Evolutionary conservation across 2,329 filamentous ascomycete genomes (phyloP), one percentile per base, ranked within the genome.

Genomic region (Aspergillus pseudotamarii): DNA sequence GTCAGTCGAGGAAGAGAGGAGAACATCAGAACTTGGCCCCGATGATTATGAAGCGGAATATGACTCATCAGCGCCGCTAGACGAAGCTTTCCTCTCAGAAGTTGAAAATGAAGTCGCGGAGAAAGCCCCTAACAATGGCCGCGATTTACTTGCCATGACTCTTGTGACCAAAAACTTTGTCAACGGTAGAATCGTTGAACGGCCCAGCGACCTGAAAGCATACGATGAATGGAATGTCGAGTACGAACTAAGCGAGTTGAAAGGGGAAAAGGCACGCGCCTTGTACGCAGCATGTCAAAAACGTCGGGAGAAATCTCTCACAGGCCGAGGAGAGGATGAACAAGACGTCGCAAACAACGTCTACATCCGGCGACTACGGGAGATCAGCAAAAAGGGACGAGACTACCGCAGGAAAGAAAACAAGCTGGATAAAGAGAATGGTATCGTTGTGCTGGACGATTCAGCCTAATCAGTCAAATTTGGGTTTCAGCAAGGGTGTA

Each of bases 81-180:
- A 59, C 12, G 54, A 63, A n/a, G 21, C 62, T 19, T 48, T 63
- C 21, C 28, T 58, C 11, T 23, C 60, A 5, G 60, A 64, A 48
- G 28, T 43, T 6, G 59, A 64, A 9, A 38, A 38, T n/a, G 32
- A 55, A 28, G 8, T 26, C 8, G 46, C 54, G 4, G 59, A 57
- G n/a, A 46, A 36, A 28, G 23, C 19, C 4, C 21, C 32, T 16
- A 41, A 51, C 16, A 32, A 51, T 21, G 53, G 51, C 11, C 64
- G 63, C 68, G 72, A 55, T 76, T 71, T 94, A 1, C 79, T 93
- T 30, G 91, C 87, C 45, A 87, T 95, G 84, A 88, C 88, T 16
- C 80, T 97, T 60, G 89, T 87, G 0, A 81, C 92, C 57, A 87
- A 87, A 67, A 95, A 91, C 80, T 86, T 85, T 66, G 85, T 96